A percentile compares a stretch with the other conserved stretches of the same genome.
Evolutionary conservation across 495 filamentous ascomycete species (phyloP).

Genomic region (Tuber brumale): DNA sequence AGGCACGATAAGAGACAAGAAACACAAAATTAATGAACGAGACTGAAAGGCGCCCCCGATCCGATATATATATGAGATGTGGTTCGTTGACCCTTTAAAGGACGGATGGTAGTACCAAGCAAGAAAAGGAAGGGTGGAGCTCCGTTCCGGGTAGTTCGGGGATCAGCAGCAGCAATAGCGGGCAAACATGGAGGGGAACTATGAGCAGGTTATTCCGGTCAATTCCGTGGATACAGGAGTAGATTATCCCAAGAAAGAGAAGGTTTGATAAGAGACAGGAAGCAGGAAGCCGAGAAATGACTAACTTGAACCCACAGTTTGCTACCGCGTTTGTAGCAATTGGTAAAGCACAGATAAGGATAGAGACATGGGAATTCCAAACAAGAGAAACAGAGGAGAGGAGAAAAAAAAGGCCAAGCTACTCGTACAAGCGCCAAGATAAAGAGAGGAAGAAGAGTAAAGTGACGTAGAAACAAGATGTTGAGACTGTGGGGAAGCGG

Average conservation of each 20-base stretch:
- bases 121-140: slow-evolving; percentile 27
- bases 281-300: background rate
- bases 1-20: slow-evolving; percentile 2
- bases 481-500: background rate
- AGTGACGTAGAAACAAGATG: background rate
- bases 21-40: slow-evolving; percentile 7
- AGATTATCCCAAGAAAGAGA: too few relatives aligned
- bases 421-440: background rate
- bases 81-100: slow-evolving; percentile 28
- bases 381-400: background rate
- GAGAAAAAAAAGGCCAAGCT: background rate
- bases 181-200: slow-evolving; percentile 29
- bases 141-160: slow-evolving; percentile 17
- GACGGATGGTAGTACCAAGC: slow-evolving; percentile 21
- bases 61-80: slow-evolving; percentile 30
- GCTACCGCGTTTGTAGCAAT: background rate
- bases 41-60: slow-evolving; percentile 11
- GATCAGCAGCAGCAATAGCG: slow-evolving; percentile 14
- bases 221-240: background rate
- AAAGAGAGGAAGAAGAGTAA: background rate
- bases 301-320: background rate
- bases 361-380: background rate
- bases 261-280: background rate
- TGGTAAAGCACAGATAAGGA: background rate
- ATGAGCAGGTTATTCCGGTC: background rate